These are phyloP conservation scores for Silene uniflora DNA, from an alignment of 148 eudicot genomes.

Conservation along the genomic window DNA sequence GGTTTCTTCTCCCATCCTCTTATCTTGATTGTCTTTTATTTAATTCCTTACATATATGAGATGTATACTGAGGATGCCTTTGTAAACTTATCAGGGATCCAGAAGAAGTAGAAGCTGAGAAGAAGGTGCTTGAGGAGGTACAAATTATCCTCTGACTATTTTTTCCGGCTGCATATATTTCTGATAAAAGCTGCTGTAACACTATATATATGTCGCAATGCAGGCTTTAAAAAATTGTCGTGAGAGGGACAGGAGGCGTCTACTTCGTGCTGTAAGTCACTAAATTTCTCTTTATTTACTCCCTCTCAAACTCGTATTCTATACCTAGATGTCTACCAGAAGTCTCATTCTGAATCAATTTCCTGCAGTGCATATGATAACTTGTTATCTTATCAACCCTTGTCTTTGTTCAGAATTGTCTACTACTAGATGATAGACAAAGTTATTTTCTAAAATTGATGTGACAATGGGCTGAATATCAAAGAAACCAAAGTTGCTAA, in stretches of 20 bases:
- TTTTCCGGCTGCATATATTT: neutral
- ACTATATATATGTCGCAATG: neutral
- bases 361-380: neutral
- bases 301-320: neutral
- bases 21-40: neutral
- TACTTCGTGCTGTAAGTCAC: conserved; percentile 74
- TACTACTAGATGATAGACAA: neutral
- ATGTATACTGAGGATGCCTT: neutral
- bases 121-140: conserved; percentile 83
- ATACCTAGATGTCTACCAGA: neutral
- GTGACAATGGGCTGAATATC: neutral
- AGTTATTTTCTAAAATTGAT: neutral
- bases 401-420: neutral
- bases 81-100: conserved; percentile 40
- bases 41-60: neutral
- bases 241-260: conserved; percentile 79
- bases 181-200: neutral
- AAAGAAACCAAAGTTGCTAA: neutral
- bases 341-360: neutral
- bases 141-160: neutral
- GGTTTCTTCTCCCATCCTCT: conserved; percentile 33
- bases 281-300: neutral
- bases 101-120: conserved; percentile 75
- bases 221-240: conserved; percentile 96
- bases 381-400: neutral